A percentile compares a stretch with the other conserved stretches of the same genome.
These are phyloP conservation scores for Chlorophyllum brunneum DNA, from an alignment of 768 basidiomycete species.

Conservation along the genomic window DNA sequence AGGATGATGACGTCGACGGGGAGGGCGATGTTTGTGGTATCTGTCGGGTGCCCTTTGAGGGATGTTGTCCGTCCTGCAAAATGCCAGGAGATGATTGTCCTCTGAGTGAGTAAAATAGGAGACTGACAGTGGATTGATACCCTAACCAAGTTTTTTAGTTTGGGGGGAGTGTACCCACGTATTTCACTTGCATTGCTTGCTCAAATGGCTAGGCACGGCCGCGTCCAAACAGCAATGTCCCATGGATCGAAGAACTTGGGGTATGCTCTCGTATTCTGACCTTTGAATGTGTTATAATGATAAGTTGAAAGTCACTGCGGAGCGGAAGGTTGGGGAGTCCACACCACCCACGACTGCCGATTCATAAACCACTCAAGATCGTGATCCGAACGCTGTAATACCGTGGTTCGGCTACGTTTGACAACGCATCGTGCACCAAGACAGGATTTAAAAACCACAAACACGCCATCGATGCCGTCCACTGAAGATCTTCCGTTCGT, in stretches of 20 bases:
- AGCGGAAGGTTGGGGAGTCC: conserved; percentile 12
- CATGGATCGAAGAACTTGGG: conserved; percentile 95
- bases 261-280: conserved; percentile 40
- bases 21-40: conserved; percentile 77
- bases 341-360: background rate
- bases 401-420: no score
- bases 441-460: no score
- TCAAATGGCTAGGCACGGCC: conserved; percentile 91
- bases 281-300: background rate
- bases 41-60: conserved; percentile 88
- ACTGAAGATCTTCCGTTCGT: no score
- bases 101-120: conserved; percentile 16
- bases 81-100: conserved; percentile 81
- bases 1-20: conserved; percentile 39
- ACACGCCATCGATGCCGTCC: no score
- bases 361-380: background rate
- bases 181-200: conserved; percentile 97
- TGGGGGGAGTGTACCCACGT: conserved; percentile 98
- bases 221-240: conserved; percentile 95
- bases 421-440: no score
- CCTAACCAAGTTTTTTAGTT: conserved; percentile 47
- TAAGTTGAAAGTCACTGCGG: conserved; percentile 12
- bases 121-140: background rate
- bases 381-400: no score
- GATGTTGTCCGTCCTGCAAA: conserved; percentile 94